phyloP scores from a whole-genome alignment of 192 early-diverging fungal genomes.

The Coemansia sp. region DNA sequence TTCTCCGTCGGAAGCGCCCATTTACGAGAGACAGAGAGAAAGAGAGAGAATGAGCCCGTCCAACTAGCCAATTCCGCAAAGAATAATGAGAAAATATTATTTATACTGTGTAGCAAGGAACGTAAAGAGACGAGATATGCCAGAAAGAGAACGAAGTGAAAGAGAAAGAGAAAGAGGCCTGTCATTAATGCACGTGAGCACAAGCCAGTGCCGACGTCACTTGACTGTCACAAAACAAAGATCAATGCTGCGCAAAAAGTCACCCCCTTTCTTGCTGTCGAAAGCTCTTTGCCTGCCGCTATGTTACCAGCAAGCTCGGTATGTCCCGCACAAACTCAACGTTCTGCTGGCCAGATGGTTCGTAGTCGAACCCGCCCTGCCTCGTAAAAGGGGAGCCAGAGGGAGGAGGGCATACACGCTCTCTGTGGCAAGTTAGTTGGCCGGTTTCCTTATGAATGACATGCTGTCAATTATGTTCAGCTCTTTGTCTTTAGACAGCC shows the following conservation, averaged over 20 bases:
- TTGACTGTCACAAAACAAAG: neutral
- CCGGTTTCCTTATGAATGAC: too few relatives aligned
- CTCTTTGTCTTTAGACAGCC: too few relatives aligned
- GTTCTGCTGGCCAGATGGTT: conserved; percentile 54
- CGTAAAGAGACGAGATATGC: neutral
- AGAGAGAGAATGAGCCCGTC: neutral
- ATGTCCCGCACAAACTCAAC: conserved; percentile 65
- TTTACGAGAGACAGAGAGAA: neutral
- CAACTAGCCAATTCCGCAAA: neutral
- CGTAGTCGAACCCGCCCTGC: conserved; percentile 64
- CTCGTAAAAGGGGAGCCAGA: too few relatives aligned
- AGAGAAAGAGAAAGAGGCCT: neutral
- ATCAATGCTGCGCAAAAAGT: conserved; percentile 6
- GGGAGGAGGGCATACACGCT: too few relatives aligned
- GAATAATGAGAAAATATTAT: conserved; percentile 4
- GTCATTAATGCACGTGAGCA: neutral
- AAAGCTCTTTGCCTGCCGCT: conserved; percentile 60
- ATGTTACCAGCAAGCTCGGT: conserved; percentile 56
- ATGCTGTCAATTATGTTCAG: too few relatives aligned
- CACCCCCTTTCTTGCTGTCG: neutral
- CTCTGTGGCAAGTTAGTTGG: too few relatives aligned
- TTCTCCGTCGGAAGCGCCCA: conserved; percentile 2
- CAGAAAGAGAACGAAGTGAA: neutral
- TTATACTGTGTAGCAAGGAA: neutral
- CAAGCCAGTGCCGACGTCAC: conserved; percentile 5